phyloP scores from a whole-genome alignment of 192 early-diverging fungal genomes.

The Pilobolus umbonatus region DNA sequence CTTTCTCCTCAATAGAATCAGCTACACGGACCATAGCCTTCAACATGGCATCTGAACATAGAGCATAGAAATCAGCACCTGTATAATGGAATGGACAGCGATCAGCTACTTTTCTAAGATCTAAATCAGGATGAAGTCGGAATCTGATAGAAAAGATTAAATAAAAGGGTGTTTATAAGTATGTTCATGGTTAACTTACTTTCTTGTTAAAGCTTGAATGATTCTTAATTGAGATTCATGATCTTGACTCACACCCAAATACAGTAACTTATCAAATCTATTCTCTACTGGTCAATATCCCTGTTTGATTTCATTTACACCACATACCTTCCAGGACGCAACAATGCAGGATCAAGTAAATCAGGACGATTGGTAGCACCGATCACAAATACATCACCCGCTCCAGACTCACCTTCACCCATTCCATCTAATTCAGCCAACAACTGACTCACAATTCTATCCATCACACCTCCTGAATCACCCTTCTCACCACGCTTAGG shows the following conservation, averaged over 20 bases:
- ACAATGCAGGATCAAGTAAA: slow-evolving; percentile 86
- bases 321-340: slow-evolving; percentile 96
- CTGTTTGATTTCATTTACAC: no score
- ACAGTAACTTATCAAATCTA: slow-evolving; percentile 96
- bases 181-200: slow-evolving; percentile 43
- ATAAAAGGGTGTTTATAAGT: slow-evolving; percentile 4
- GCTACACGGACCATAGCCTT: slow-evolving; percentile 94
- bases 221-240: slow-evolving; percentile 86
- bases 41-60: slow-evolving; percentile 95
- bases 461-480: slow-evolving; percentile 99
- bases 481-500: slow-evolving; percentile 98
- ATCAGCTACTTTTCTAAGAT: slow-evolving; percentile 72
- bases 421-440: slow-evolving; percentile 96
- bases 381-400: slow-evolving; percentile 92
- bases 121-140: slow-evolving; percentile 73
- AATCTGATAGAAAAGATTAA: slow-evolving; percentile 53
- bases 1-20: slow-evolving; percentile 54
- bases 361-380: slow-evolving; percentile 99
- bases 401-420: slow-evolving; percentile 48
- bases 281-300: background rate
- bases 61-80: slow-evolving; percentile 97
- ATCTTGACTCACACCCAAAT: slow-evolving; percentile 89
- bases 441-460: slow-evolving; percentile 95
- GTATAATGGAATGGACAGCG: slow-evolving; percentile 90
- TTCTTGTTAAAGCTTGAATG: slow-evolving; percentile 89